Base-by-base conservation (phyloP, 225 moss, liverwort and hornwort genomes). In the Straminergon stramineum region DNA sequence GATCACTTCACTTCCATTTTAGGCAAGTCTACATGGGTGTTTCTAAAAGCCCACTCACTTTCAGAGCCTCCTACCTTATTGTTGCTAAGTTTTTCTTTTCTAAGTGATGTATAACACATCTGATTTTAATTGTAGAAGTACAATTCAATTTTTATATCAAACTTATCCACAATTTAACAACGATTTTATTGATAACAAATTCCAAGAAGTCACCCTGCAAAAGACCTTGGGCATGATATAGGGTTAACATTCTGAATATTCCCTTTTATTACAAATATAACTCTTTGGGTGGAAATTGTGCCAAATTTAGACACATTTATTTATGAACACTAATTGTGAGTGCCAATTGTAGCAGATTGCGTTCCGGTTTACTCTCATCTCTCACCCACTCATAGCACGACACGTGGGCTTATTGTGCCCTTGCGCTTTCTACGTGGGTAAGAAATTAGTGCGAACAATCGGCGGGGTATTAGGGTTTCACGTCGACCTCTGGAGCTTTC, bases 381-480 rank as follows among this genome's bases (percentile, higher is more conserved):
- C 51, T 83, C 16, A 65, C 24, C 64, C 64, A 64, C 45, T 64
- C 48, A 5, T 3, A 4, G 21, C 41, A 43, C 82, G 17, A 65
- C 82, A 83, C 82, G 48, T 83, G 82, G 82, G 6, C 82, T 83
- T 11, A 3, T 63, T 48, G 51, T 83, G 64, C 82, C 64, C 82
- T 63, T 48, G 34, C 13, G 45, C 45, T 31, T 23, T 64, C 63
- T 7, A 2, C 43, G n/a, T 14, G 26, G 45, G 82, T 62, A 65
- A 20, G 71, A 45, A 84, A 76, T 69, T 85, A 85, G 87, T 45
- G 43, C 7, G 35, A 56, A 5, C 24, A 27, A 12, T 52, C 4
- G 56, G 24, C 79, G 34, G 28, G 12, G 12, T 13, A 17, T 86
- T 92, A 92, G 92, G 92, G 92, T 90, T 92, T 86, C 84, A 35